Base-by-base conservation (phyloP, 768 basidiomycete genomes). In the Lentinus tigrinus region DNA sequence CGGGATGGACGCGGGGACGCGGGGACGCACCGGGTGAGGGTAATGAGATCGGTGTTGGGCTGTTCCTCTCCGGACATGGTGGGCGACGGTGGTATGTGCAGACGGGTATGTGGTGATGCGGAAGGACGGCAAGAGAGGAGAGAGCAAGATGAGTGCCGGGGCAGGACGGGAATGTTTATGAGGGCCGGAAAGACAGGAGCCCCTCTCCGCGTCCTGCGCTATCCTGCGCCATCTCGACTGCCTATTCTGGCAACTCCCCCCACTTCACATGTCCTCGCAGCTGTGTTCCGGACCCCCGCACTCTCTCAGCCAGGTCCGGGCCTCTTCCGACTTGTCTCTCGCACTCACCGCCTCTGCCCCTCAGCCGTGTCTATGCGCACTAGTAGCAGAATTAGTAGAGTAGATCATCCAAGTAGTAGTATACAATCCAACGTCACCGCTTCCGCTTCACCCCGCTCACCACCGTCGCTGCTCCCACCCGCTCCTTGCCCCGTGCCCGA, bases 21-120 rank as follows among this genome's bases (percentile, higher is more conserved):
- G 37, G 27, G 24, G 36, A 63, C 84, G 38, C 69, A 93, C 93
- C 94, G 84, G 60, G 95, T 97, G 69, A 97, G 83, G 48, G 95
- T 97, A 75, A 96, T 91, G 65, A 97, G 78, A 70, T 97, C 93
- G 42, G 89, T 90, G 76, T 78, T 87, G 61, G 91, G 91, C 56
- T 80, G 70, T 65, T 92, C 87, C 68, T 89, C 85, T 67, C 62
- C 59, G 40, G 69, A 63, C 69, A 70, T 68, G 50, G 56, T 36
- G 47, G 47, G 24, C 8, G 24, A 47, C 49, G 13, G 14, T 23
- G 49, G 55, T 28, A 40, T 51, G 36, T 49, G 47, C 28, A 49
- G 51, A 37, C 39, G 57, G 48, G 53, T 60, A 59, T 37, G 44
- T 56, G 58, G 14, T n/a, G 44, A 47, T 52, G 47, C 24, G 59